Evolutionary conservation across 2,329 filamentous ascomycete species (phyloP), one percentile per base, ranked within the genome.

Genomic region (Aureobasidium sp.): DNA sequence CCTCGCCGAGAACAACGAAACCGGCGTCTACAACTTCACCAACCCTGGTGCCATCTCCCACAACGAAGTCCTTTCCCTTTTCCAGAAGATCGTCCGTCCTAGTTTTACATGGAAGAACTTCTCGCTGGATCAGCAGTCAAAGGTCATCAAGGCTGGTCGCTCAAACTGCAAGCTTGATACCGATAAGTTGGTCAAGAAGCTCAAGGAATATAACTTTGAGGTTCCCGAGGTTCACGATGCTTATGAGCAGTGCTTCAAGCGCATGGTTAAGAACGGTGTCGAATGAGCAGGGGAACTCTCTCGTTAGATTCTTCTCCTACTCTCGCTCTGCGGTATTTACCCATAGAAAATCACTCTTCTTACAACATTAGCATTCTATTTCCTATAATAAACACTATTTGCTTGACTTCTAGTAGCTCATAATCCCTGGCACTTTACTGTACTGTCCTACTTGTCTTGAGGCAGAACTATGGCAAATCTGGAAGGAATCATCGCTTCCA

Each of bases 41-140:
- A 92, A 91, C 78, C 90, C 90, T 0, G 90, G 89, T 16, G 87
- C 88, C 69, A 91, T 92, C 75, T 90, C 88, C n/a, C 89, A 91
- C 78, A 91, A 91, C 75, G 88, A 91, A 77, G 88, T 92, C 9
- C 80, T 92, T 45, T 71, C 79, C 3, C 79, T 92, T 48, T 91
- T 91, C 79, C 86, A 85, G 71, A 84, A 91, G 68, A 88, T 90
- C 69, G 85, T 92, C 43, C 84, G 88, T 47, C 89, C 89, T 2
- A 75, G 73, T 33, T 87, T 90, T 71, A 82, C 80, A 47, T 91
- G 88, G 88, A 84, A 85, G 80, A 92, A 91, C 80, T 92, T 91
- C 73, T 85, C 82, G 2, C 74, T 91, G 48, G 88, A 90, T 71
- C 88, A 91, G 78, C 89, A 91, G 79, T 80, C 87, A 71, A 88